These are phyloP conservation scores for Candida buenavistaensis DNA, from an alignment of 1,139 yeast genomes.

Conservation along the genomic window DNA sequence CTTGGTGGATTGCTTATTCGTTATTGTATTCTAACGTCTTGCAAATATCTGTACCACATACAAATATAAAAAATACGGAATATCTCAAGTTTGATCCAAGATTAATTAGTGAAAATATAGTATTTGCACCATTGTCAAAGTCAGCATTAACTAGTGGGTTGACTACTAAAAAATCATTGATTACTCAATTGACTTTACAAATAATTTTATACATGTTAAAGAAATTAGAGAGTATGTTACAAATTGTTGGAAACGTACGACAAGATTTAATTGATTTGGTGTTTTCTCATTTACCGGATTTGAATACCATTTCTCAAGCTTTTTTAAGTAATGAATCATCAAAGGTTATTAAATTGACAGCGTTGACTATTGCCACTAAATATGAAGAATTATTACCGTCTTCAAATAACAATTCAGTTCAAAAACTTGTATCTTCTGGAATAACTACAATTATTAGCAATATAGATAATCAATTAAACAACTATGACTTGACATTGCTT, in stretches of 20 bases:
- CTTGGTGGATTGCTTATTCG: constrained; percentile 82
- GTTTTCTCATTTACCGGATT: constrained; percentile 30
- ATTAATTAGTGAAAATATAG: constrained; percentile 50
- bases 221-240: constrained; percentile 45
- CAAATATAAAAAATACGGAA: constrained; percentile 6
- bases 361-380: constrained; percentile 23
- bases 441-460: constrained; percentile 18
- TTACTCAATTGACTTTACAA: constrained; percentile 67
- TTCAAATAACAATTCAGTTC: constrained; percentile 9
- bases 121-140: constrained; percentile 69
- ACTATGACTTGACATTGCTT: constrained; percentile 54
- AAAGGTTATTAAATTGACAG: constrained; percentile 26
- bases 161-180: constrained; percentile 49
- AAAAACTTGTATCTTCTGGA: constrained; percentile 19
- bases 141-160: constrained; percentile 59
- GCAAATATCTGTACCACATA: constrained; percentile 50
- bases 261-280: constrained; percentile 33
- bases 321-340: constrained; percentile 13
- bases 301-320: constrained; percentile 21
- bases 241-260: constrained; percentile 28
- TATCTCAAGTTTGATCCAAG: constrained; percentile 18
- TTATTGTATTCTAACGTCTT: constrained; percentile 60
- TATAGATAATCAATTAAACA: constrained; percentile 39
- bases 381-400: constrained; percentile 24
- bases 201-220: constrained; percentile 54